Evolutionary conservation across 2,329 filamentous ascomycete genomes (phyloP).

Genomic region (Fusarium penzigii): DNA sequence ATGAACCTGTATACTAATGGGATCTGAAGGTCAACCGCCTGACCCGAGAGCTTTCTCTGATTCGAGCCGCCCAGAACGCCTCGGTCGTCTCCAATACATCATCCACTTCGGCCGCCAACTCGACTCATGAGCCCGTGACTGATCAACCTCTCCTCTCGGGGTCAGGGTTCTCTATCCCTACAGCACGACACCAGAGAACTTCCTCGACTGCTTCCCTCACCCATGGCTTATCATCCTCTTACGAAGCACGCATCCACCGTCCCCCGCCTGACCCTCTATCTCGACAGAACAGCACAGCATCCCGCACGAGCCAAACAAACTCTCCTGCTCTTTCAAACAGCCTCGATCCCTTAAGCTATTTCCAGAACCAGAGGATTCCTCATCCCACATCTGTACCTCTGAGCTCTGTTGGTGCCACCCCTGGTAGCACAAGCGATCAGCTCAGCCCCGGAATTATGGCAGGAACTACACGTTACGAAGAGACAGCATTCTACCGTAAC

Average conservation of each 20-base stretch:
- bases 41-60: slow-evolving; percentile 80
- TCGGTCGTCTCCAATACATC: slow-evolving; percentile 68
- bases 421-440: slow-evolving; percentile 41
- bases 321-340: slow-evolving; percentile 50
- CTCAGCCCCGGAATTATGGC: slow-evolving; percentile 57
- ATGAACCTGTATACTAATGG: neutral
- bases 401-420: slow-evolving; percentile 44
- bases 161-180: slow-evolving; percentile 59
- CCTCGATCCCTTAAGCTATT: slow-evolving; percentile 46
- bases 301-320: slow-evolving; percentile 52
- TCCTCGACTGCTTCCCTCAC: slow-evolving; percentile 59
- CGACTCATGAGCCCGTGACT: slow-evolving; percentile 48
- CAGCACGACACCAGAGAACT: slow-evolving; percentile 57
- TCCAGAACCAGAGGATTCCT: slow-evolving; percentile 48
- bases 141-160: slow-evolving; percentile 58
- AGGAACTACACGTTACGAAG: slow-evolving; percentile 62
- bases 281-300: slow-evolving; percentile 57
- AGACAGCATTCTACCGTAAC: slow-evolving; percentile 59
- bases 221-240: slow-evolving; percentile 39
- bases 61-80: slow-evolving; percentile 71
- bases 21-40: slow-evolving; percentile 78
- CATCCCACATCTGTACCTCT: slow-evolving; percentile 33
- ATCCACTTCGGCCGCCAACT: slow-evolving; percentile 57
- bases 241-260: slow-evolving; percentile 45
- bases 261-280: slow-evolving; percentile 49